These are phyloP conservation scores for Diphasiastrum complanatum DNA, from an alignment of 83 land plant species.

Conservation along the genomic window DNA sequence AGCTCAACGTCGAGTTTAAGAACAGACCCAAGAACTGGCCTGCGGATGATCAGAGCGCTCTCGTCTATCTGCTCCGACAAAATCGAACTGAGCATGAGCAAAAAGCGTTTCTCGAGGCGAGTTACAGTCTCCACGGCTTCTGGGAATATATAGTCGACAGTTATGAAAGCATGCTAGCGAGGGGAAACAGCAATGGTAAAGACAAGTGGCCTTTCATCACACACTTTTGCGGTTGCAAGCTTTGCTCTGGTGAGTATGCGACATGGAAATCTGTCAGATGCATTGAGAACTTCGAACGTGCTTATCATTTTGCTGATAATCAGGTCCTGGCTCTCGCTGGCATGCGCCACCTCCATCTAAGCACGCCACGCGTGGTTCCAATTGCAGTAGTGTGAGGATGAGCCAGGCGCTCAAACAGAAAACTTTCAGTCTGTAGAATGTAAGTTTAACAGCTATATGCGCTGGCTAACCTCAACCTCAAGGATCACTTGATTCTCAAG, in stretches of 20 bases:
- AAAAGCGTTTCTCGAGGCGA: slow-evolving; percentile 8
- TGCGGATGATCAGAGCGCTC: slow-evolving; percentile 31
- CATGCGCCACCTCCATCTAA: slow-evolving; percentile 14
- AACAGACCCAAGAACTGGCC: slow-evolving; percentile 22
- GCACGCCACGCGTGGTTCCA: too few relatives aligned
- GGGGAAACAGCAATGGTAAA: not conserved
- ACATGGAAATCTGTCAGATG: not conserved
- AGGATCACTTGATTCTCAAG: too few relatives aligned
- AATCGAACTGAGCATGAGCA: slow-evolving; percentile 1
- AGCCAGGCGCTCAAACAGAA: too few relatives aligned
- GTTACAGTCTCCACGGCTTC: slow-evolving; percentile 31
- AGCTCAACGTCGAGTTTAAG: slow-evolving; percentile 7
- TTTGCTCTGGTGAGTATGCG: slow-evolving; percentile 5
- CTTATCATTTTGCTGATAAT: slow-evolving; percentile 28
- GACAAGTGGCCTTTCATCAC: slow-evolving; percentile 25
- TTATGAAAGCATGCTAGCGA: slow-evolving; percentile 8
- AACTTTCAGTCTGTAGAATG: too few relatives aligned
- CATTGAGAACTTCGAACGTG: slow-evolving; percentile 14
- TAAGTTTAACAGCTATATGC: too few relatives aligned
- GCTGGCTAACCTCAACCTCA: too few relatives aligned
- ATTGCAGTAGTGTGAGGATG: too few relatives aligned
- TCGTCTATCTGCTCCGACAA: slow-evolving; percentile 19
- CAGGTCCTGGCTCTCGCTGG: slow-evolving; percentile 16
- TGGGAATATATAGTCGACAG: slow-evolving; percentile 22
- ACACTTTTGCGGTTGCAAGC: slow-evolving; percentile 29